phyloP scores from a whole-genome alignment of 2,329 filamentous ascomycete genomes.

The Geosmithia putterillii region DNA sequence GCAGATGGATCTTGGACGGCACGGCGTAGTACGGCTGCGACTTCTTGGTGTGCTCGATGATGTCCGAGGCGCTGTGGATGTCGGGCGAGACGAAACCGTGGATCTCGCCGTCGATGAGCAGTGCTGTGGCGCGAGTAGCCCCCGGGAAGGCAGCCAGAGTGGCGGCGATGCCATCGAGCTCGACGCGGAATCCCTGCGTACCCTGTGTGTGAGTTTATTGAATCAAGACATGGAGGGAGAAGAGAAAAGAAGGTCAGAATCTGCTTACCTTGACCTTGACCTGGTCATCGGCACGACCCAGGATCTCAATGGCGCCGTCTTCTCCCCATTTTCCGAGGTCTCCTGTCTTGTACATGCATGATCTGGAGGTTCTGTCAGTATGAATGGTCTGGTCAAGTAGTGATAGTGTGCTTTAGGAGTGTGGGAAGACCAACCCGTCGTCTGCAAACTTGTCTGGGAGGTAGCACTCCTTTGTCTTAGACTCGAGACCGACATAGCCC shows the following conservation, averaged over 20 bases:
- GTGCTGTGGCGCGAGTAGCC: conserved; percentile 12
- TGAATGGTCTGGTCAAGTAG: neutral
- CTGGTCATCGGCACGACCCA: conserved; percentile 10
- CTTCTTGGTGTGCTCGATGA: conserved; percentile 25
- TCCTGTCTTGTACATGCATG: conserved; percentile 31
- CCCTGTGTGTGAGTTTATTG: neutral
- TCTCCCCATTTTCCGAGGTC: conserved; percentile 7
- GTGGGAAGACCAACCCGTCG: conserved; percentile 23
- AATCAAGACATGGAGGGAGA: neutral
- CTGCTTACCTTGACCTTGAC: conserved; percentile 16
- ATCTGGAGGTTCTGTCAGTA: conserved; percentile 12
- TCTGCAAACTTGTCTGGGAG: conserved; percentile 27
- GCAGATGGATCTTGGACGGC: conserved; percentile 29
- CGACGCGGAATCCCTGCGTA: conserved; percentile 6
- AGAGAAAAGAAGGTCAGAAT: neutral
- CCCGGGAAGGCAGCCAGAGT: conserved; percentile 9
- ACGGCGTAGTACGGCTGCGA: conserved; percentile 43
- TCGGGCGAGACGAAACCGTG: conserved; percentile 35
- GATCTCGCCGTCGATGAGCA: conserved; percentile 18
- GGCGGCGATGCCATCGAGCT: conserved; percentile 28
- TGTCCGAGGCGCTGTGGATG: conserved; percentile 18
- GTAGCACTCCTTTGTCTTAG: conserved; percentile 29
- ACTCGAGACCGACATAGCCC: conserved; percentile 34
- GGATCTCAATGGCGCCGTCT: conserved; percentile 7
- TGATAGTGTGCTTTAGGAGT: neutral